Evolutionary conservation across 2,329 filamentous ascomycete species (phyloP).

Genomic region (Fusarium sp.): DNA sequence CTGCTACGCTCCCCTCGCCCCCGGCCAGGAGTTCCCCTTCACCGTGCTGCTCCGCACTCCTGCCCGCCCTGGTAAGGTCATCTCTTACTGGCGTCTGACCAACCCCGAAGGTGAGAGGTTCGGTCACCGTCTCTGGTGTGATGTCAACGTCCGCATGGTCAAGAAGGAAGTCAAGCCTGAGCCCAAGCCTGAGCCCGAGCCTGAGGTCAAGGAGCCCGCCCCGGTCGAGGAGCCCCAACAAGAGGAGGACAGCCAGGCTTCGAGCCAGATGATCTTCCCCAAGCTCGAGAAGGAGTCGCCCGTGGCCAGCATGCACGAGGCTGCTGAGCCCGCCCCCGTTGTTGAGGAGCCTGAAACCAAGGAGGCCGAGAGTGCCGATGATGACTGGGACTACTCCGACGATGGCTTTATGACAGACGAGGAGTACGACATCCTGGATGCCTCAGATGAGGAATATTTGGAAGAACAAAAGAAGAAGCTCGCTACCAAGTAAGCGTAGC

Average conservation of each 20-base stretch:
- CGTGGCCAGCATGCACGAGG: constrained; percentile 76
- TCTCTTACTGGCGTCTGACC: constrained; percentile 97
- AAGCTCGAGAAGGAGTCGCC: constrained; percentile 95
- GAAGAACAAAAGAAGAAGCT: constrained; percentile 60
- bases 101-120: constrained; percentile 81
- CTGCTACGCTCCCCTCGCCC: constrained; percentile 70
- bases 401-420: constrained; percentile 93
- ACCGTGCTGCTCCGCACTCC: constrained; percentile 86
- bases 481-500: constrained; percentile 48
- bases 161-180: constrained; percentile 44
- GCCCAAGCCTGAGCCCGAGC: constrained; percentile 41
- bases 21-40: constrained; percentile 80
- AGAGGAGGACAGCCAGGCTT: constrained; percentile 45
- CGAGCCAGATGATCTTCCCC: constrained; percentile 88
- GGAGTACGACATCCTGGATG: constrained; percentile 97
- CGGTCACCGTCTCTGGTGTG: constrained; percentile 94
- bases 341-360: constrained; percentile 59
- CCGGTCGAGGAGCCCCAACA: constrained; percentile 44
- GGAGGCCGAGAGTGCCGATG: constrained; percentile 60
- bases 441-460: constrained; percentile 85
- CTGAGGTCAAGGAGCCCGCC: constrained; percentile 31
- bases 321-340: constrained; percentile 62
- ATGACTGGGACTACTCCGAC: constrained; percentile 70
- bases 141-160: constrained; percentile 72
- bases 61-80: constrained; percentile 74